These are phyloP conservation scores for Aspergillus mulundensis DNA, from an alignment of 495 filamentous ascomycete species.

Conservation along the genomic window DNA sequence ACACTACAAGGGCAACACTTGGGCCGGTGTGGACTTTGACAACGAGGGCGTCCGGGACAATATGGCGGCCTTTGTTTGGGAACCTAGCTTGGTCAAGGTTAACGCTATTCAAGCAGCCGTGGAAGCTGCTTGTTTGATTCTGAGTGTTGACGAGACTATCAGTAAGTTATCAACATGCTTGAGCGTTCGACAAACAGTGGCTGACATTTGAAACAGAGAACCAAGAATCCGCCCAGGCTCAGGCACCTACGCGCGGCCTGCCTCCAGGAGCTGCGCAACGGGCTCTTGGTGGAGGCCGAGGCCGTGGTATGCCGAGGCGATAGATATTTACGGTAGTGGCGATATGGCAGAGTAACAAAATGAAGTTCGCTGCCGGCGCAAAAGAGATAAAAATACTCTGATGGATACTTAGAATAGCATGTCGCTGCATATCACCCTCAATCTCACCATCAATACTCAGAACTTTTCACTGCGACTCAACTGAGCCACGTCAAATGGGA, in stretches of 20 bases:
- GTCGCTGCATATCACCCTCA: conserved; percentile 6
- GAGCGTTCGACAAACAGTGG: conserved; percentile 2
- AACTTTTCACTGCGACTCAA: not conserved
- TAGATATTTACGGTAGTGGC: conserved; percentile 20
- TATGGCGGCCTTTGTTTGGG: conserved; percentile 93
- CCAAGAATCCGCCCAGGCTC: conserved; percentile 79
- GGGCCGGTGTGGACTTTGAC: conserved; percentile 94
- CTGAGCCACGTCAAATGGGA: not conserved
- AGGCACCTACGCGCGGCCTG: conserved; percentile 71
- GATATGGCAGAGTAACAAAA: conserved; percentile 2
- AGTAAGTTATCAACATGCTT: conserved; percentile 42
- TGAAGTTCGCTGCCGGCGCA: not conserved
- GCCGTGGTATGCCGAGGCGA: conserved; percentile 78
- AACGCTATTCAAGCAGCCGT: conserved; percentile 96
- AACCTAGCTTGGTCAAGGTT: conserved; percentile 91
- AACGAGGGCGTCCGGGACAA: conserved; percentile 91
- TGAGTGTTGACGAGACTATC: conserved; percentile 97
- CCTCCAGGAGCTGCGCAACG: conserved; percentile 92
- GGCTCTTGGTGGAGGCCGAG: conserved; percentile 74
- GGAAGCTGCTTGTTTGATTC: conserved; percentile 89
- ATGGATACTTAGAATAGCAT: conserved; percentile 10
- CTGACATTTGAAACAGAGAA: conserved; percentile 51
- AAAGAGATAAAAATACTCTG: conserved; percentile 17
- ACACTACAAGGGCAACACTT: conserved; percentile 83
- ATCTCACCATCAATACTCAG: not conserved